Evolutionary conservation across 495 filamentous ascomycete species (phyloP).

Genomic region (Parathielavia hyrcaniae): DNA sequence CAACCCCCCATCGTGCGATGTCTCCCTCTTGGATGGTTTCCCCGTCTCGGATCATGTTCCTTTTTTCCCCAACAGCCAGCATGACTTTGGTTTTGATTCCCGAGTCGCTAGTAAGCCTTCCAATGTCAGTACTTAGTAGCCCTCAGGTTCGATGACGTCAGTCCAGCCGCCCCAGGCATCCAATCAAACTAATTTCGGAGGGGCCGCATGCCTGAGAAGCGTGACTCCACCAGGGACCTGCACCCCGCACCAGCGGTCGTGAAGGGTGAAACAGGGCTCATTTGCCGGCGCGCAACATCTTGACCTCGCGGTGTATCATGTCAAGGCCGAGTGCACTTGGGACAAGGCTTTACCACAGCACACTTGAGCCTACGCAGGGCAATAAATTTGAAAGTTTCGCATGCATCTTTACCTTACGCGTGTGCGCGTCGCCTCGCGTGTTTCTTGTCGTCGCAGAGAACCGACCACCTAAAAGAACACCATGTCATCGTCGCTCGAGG

Average conservation of each 20-base stretch:
- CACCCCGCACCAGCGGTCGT: background rate
- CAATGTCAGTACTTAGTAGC: no score
- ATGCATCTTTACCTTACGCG: background rate
- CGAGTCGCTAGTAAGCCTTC: no score
- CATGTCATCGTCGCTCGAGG: slow-evolving; percentile 75
- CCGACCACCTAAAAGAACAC: slow-evolving; percentile 8
- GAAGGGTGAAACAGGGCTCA: background rate
- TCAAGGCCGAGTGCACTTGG: background rate
- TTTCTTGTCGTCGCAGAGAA: background rate
- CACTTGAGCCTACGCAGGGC: background rate
- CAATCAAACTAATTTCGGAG: background rate
- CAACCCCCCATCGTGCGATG: no score
- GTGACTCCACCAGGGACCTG: background rate
- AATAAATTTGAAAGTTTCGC: background rate
- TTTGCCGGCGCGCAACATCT: background rate
- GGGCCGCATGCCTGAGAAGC: background rate
- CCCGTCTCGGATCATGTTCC: no score
- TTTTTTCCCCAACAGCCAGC: background rate
- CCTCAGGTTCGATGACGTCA: background rate
- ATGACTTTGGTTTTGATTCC: background rate
- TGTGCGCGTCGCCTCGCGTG: background rate
- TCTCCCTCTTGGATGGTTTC: no score
- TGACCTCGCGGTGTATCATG: background rate
- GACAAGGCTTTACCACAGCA: background rate
- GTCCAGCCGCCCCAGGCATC: background rate